Conservation (phyloP, 306 rosid species). For the Prinsepia uniflora region DNA sequence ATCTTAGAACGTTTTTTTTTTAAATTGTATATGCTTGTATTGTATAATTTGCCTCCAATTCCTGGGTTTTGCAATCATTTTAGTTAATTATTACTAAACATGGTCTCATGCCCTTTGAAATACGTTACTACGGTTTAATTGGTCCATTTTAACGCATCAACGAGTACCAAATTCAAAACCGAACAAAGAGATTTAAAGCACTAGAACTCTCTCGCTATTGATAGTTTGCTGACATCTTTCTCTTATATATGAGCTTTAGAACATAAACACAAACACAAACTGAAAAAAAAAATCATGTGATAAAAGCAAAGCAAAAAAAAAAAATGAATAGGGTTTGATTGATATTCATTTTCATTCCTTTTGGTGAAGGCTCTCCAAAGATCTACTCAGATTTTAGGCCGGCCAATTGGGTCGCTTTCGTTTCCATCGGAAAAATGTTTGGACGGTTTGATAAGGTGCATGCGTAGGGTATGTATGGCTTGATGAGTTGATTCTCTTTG, state of each 20-base stretch:
- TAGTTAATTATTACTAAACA: too few species aligned
- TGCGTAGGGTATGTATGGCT: background rate
- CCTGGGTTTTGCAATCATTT: too few species aligned
- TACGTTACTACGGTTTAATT: too few species aligned
- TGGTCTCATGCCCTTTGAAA: too few species aligned
- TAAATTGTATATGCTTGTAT: too few species aligned
- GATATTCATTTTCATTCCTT: background rate
- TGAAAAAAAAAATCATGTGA: background rate
- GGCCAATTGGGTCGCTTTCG: constrained; percentile 2
- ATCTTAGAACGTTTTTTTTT: too few species aligned
- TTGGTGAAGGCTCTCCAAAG: background rate
- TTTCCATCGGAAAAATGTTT: background rate
- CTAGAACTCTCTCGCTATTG: background rate
- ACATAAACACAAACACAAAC: background rate
- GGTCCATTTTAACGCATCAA: background rate
- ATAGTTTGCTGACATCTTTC: background rate
- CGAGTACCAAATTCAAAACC: background rate
- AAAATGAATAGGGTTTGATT: background rate
- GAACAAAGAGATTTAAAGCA: background rate
- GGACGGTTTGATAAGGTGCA: constrained; percentile 15
- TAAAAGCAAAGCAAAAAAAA: background rate
- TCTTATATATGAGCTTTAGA: background rate
- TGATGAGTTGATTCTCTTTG: background rate
- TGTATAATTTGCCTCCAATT: too few species aligned
- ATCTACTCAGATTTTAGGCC: constrained; percentile 6